phyloP scores from a whole-genome alignment of 805 yeast genomes.

The Candida wancherniae region DNA sequence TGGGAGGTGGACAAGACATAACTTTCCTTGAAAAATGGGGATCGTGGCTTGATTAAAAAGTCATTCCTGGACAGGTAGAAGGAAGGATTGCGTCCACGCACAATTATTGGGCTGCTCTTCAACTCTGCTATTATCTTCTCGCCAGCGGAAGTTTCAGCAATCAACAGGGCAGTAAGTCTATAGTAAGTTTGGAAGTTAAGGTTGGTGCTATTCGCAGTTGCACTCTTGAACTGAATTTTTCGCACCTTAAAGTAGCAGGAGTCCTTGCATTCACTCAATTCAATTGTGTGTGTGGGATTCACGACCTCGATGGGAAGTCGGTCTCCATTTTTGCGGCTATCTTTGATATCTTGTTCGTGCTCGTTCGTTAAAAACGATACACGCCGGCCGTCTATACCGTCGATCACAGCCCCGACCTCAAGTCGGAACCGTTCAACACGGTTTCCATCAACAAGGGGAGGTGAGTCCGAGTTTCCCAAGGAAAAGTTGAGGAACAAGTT shows the following conservation, averaged over 20 bases:
- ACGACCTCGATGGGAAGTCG: slow-evolving; percentile 6
- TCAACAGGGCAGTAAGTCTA: slow-evolving; percentile 16
- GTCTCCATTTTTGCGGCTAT: slow-evolving; percentile 5
- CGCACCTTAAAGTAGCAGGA: slow-evolving; percentile 33
- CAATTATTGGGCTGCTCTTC: slow-evolving; percentile 42
- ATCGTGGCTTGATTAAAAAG: slow-evolving; percentile 31
- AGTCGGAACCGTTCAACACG: slow-evolving; percentile 26
- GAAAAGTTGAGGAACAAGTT: slow-evolving; percentile 16
- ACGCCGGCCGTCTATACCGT: slow-evolving; percentile 19
- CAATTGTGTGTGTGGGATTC: slow-evolving; percentile 8
- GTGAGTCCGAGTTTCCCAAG: slow-evolving; percentile 2
- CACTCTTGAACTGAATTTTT: slow-evolving; percentile 45
- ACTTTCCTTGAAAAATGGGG: slow-evolving; percentile 2
- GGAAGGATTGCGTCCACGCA: slow-evolving; percentile 59
- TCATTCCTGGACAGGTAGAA: slow-evolving; percentile 53
- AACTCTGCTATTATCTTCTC: slow-evolving; percentile 6
- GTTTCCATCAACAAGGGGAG: slow-evolving; percentile 5
- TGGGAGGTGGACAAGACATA: not conserved
- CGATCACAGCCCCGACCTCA: slow-evolving; percentile 34
- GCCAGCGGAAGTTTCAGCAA: slow-evolving; percentile 11
- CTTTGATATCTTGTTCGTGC: slow-evolving; percentile 13
- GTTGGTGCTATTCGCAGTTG: slow-evolving; percentile 51
- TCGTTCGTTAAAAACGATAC: slow-evolving; percentile 20
- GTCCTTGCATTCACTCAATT: slow-evolving; percentile 5
- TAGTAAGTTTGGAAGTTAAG: slow-evolving; percentile 42